Percentiles rank a stretch among this genome's conserved stretches.
Conservation (phyloP, 495 filamentous ascomycete species). For the Rusavskia elegans region DNA sequence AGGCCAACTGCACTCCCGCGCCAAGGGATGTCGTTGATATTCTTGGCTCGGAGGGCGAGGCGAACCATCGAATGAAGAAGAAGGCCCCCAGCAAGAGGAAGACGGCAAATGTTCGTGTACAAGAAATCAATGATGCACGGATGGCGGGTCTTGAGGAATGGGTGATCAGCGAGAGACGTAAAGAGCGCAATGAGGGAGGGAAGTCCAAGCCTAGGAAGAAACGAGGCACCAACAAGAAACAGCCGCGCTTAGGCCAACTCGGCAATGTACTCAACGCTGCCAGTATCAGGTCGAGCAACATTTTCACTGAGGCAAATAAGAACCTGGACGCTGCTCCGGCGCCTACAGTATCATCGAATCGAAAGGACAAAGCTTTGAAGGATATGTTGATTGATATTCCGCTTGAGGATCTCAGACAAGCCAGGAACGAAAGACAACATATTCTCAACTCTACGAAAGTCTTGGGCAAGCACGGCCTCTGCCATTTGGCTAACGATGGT, state of each 20-base stretch:
- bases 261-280: background rate
- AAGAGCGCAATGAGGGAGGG: background rate
- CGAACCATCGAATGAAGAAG: too few relatives aligned
- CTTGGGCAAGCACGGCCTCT: background rate
- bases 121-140: too few relatives aligned
- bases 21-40: too few relatives aligned
- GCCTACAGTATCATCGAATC: background rate
- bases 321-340: background rate
- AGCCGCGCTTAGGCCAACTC: background rate
- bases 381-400: constrained; percentile 4
- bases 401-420: background rate
- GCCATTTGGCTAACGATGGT: background rate
- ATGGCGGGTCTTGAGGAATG: too few relatives aligned
- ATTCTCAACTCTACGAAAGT: constrained; percentile 2
- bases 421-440: constrained; percentile 1
- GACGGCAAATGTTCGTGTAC: too few relatives aligned
- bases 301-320: constrained; percentile 7
- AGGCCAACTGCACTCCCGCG: too few relatives aligned
- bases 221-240: constrained; percentile 5
- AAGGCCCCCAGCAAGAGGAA: too few relatives aligned
- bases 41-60: too few relatives aligned
- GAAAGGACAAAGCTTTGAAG: constrained; percentile 6
- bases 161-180: background rate
- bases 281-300: constrained; percentile 3
- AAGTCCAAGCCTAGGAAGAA: background rate